A percentile compares a stretch with the other conserved stretches of the same genome.
phyloP scores from a whole-genome alignment of 495 filamentous ascomycete species.

The Podospora bellae-mahoneyi region DNA sequence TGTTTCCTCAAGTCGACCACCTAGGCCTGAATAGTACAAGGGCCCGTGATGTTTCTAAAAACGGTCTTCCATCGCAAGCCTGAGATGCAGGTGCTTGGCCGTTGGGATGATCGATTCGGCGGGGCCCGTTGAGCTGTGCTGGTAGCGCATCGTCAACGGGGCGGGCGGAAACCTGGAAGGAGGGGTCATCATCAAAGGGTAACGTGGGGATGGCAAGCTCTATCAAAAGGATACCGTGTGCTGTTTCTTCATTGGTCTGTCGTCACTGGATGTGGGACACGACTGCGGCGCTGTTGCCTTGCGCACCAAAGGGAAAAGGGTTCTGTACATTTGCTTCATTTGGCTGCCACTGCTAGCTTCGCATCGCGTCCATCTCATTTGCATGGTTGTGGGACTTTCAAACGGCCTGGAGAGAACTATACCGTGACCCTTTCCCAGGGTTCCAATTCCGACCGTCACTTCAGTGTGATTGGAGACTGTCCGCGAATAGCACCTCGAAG shows the following conservation, averaged over 20 bases:
- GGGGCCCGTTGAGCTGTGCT: not conserved
- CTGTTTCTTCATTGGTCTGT: not conserved
- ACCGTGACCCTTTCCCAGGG: too few species aligned
- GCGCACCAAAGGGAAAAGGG: not conserved
- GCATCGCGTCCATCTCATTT: not conserved
- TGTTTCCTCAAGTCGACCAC: not conserved
- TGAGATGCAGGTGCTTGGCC: not conserved
- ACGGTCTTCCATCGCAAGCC: not conserved
- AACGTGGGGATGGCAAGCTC: not conserved
- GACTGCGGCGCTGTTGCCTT: constrained; percentile 7
- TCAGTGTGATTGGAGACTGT: not conserved
- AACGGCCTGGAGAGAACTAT: not conserved
- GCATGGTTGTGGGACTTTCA: not conserved
- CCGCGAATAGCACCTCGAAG: not conserved
- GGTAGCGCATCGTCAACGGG: not conserved
- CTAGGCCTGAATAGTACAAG: not conserved
- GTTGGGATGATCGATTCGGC: not conserved
- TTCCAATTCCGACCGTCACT: not conserved
- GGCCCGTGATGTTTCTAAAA: not conserved
- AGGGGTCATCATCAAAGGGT: not conserved
- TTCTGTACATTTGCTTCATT: not conserved
- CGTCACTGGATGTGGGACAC: not conserved
- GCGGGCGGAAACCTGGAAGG: not conserved
- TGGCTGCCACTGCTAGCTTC: not conserved
- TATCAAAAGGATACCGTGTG: not conserved